Percentiles rank a stretch among this genome's conserved stretches.
Conservation (phyloP, 2,329 filamentous ascomycete genomes). For the Pseudopithomyces chartarum region DNA sequence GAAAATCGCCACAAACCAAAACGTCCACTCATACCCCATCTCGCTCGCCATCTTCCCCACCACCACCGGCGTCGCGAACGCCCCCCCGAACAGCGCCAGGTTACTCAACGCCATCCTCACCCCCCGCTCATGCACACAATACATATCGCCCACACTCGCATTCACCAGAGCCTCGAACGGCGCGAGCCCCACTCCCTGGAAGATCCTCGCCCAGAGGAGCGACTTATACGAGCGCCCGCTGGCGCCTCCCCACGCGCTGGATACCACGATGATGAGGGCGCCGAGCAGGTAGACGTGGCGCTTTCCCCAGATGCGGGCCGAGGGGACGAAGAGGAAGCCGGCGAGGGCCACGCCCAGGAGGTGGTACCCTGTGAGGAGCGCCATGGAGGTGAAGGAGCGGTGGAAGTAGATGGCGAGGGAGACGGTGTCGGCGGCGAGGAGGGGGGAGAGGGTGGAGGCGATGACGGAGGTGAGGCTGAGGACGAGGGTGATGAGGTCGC, state of each 20-base stretch:
- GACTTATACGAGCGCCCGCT: conserved; percentile 70
- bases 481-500: conserved; percentile 78
- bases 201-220: conserved; percentile 76
- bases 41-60: conserved; percentile 81
- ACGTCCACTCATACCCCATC: conserved; percentile 85
- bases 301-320: conserved; percentile 89
- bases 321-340: conserved; percentile 84
- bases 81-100: conserved; percentile 71
- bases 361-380: conserved; percentile 85
- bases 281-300: conserved; percentile 84
- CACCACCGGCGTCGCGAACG: conserved; percentile 83
- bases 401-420: conserved; percentile 72
- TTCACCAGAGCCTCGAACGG: conserved; percentile 92
- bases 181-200: conserved; percentile 85
- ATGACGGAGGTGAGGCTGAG: conserved; percentile 83
- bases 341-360: conserved; percentile 81
- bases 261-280: conserved; percentile 72
- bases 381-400: conserved; percentile 73
- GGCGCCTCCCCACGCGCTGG: conserved; percentile 78
- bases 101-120: conserved; percentile 84
- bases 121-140: conserved; percentile 85
- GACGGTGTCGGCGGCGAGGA: conserved; percentile 87
- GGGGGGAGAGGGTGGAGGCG: conserved; percentile 80
- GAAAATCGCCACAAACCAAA: conserved; percentile 88
- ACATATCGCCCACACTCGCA: conserved; percentile 85